Percentiles rank a stretch among this genome's conserved stretches.
Evolutionary conservation across 2,329 filamentous ascomycete genomes (phyloP).

Genomic region (Colletotrichum sp.): DNA sequence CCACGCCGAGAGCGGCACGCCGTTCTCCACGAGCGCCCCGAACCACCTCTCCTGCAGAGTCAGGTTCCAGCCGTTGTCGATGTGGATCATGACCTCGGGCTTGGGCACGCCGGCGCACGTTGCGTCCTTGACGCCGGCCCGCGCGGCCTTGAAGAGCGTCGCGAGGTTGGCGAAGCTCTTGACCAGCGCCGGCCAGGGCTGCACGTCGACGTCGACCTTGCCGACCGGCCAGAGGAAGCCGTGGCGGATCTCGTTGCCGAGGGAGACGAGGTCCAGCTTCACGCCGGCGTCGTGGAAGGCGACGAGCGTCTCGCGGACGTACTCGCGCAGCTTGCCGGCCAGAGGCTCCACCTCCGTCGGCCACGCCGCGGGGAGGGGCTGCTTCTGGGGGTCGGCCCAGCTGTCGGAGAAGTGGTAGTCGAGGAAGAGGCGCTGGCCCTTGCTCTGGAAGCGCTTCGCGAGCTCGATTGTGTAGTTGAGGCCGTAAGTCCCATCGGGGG

Average conservation of each 20-base stretch:
- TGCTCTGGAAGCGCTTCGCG: constrained; percentile 35
- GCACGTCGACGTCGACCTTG: constrained; percentile 34
- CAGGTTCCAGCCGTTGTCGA: constrained; percentile 19
- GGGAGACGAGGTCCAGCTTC: constrained; percentile 39
- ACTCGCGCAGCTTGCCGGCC: constrained; percentile 32
- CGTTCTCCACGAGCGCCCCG: constrained; percentile 12
- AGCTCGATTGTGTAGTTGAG: constrained; percentile 28
- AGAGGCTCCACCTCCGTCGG: constrained; percentile 33
- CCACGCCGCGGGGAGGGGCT: constrained; percentile 36
- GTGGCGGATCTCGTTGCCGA: constrained; percentile 39
- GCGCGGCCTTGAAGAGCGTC: constrained; percentile 28
- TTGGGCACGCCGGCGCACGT: constrained; percentile 21
- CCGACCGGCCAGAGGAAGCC: constrained; percentile 38
- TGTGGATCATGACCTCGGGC: constrained; percentile 18
- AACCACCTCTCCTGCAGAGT: constrained; percentile 17
- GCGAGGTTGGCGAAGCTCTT: constrained; percentile 34
- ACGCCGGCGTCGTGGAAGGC: constrained; percentile 42
- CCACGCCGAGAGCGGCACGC: constrained; percentile 14
- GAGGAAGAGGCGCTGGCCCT: constrained; percentile 39
- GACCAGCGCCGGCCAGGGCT: constrained; percentile 31
- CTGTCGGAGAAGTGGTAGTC: constrained; percentile 36
- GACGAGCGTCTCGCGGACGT: constrained; percentile 38
- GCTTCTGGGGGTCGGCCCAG: constrained; percentile 40
- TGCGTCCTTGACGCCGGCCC: constrained; percentile 12
- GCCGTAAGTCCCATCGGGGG: constrained; percentile 15